Base-by-base conservation (phyloP, 805 yeast species). In the Candida takata region DNA sequence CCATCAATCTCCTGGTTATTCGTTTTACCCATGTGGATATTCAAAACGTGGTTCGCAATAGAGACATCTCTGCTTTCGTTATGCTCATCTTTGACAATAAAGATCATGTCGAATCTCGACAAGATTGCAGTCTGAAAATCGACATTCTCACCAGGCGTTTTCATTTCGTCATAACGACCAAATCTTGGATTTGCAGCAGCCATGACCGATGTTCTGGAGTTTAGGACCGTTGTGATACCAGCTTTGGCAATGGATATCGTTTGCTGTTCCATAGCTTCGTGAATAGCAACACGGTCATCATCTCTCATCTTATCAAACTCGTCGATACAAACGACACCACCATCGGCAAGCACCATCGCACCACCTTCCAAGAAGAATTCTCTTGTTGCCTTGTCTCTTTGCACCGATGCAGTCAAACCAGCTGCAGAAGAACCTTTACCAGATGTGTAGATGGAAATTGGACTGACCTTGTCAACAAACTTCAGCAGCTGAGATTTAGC, bases 341-440 rank as follows among this genome's bases (percentile, higher is more conserved):
- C 97, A 64, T 92, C 98, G 0, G 99, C 98, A 34, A 92, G 67
- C n/a, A 92, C 98, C 97, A 92, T 88, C 8, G 99, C 99, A 62
- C 99, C 99, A 41, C 99, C 98, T 71, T 92, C 99, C 36, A 92
- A 67, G 58, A 84, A 90, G 58, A 90, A 92, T 50, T 92, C 98
- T 44, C 95, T 68, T 0, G 96, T 84, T 17, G 69, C 67, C 2
- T 85, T 70, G 58, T 92, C 97, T 57, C 96, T 73, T 64, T 90
- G 98, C 14, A 92, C 97, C 13, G 95, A 82, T 1, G 98, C 98
- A 2, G 99, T 92, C 61, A 92, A 72, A 77, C 99, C 99, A 3
- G 97, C 99, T 3, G 99, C 99, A 9, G 97, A 90, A 0, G 98
- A 90, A 53, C 99, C 99, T 56, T 92, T 92, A 66, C 99, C 99